Conservation (phyloP, 352 stramenopile genomes). For the Pythium rishiriense region DNA sequence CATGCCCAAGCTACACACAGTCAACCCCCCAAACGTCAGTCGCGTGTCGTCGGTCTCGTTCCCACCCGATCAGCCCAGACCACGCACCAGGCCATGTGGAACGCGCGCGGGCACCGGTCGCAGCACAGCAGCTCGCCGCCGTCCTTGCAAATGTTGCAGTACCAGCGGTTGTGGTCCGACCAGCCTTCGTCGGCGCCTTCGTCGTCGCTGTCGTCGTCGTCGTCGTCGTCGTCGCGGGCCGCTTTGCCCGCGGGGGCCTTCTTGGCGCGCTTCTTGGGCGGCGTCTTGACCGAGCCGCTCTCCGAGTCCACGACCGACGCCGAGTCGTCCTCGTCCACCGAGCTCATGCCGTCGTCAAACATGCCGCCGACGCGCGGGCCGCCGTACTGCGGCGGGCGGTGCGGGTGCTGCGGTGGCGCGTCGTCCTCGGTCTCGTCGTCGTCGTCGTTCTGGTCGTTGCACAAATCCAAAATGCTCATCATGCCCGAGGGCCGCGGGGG, state of each 20-base stretch:
- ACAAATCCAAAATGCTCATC: constrained; percentile 80
- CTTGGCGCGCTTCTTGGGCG: constrained; percentile 30
- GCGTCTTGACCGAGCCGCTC: constrained; percentile 28
- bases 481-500: constrained; percentile 53
- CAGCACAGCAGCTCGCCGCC: constrained; percentile 90
- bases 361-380: constrained; percentile 28
- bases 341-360: constrained; percentile 37
- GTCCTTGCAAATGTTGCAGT: constrained; percentile 91
- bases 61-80: neutral
- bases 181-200: constrained; percentile 58
- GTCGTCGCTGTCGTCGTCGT: constrained; percentile 43
- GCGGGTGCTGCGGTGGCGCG: constrained; percentile 23
- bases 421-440: constrained; percentile 30
- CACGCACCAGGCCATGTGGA: constrained; percentile 85
- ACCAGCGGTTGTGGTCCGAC: constrained; percentile 88
- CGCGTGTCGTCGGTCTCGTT: neutral
- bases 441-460: constrained; percentile 49
- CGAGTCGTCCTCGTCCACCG: constrained; percentile 27
- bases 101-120: constrained; percentile 90
- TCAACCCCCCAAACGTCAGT: neutral
- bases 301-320: constrained; percentile 31
- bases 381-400: constrained; percentile 6
- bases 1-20: constrained; percentile 64
- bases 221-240: constrained; percentile 22
- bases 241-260: constrained; percentile 12